phyloP scores from a whole-genome alignment of 2,329 filamentous ascomycete genomes.

The Ophiostoma quercus region DNA sequence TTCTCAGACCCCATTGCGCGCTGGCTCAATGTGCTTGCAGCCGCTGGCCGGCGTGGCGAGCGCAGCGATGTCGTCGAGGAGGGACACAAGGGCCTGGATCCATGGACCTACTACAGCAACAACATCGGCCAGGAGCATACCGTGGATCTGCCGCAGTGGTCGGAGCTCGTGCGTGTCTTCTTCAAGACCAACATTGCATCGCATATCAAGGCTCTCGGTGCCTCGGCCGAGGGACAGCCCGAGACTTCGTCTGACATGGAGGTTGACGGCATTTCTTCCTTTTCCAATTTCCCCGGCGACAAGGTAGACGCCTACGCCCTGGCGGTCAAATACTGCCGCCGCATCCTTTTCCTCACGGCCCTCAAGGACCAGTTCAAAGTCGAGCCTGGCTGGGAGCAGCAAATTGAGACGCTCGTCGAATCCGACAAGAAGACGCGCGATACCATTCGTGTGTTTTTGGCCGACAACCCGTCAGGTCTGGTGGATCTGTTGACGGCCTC shows the following conservation, averaged over 20 bases:
- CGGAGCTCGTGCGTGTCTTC: slow-evolving; percentile 45
- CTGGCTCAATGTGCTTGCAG: slow-evolving; percentile 82
- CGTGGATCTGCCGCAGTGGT: slow-evolving; percentile 47
- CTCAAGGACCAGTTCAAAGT: slow-evolving; percentile 47
- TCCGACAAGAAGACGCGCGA: slow-evolving; percentile 62
- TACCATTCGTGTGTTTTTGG: slow-evolving; percentile 52
- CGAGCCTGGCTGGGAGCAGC: slow-evolving; percentile 79
- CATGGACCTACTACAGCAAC: slow-evolving; percentile 48
- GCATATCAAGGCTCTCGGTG: not conserved
- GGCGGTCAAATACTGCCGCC: slow-evolving; percentile 63
- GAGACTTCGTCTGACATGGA: slow-evolving; percentile 34
- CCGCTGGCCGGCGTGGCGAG: slow-evolving; percentile 61
- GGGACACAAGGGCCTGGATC: slow-evolving; percentile 79
- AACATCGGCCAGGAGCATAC: slow-evolving; percentile 32
- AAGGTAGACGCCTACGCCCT: slow-evolving; percentile 56
- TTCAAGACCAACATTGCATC: slow-evolving; percentile 39
- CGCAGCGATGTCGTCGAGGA: slow-evolving; percentile 83
- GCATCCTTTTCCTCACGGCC: slow-evolving; percentile 48
- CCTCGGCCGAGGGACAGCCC: slow-evolving; percentile 19
- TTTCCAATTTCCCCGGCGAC: slow-evolving; percentile 46
- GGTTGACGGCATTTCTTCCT: slow-evolving; percentile 36
- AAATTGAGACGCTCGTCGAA: slow-evolving; percentile 66
- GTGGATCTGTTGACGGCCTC: slow-evolving; percentile 48
- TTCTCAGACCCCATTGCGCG: slow-evolving; percentile 73
- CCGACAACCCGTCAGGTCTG: slow-evolving; percentile 34